phyloP scores from a whole-genome alignment of 352 stramenopile species.

The Blastocystis sp. region DNA sequence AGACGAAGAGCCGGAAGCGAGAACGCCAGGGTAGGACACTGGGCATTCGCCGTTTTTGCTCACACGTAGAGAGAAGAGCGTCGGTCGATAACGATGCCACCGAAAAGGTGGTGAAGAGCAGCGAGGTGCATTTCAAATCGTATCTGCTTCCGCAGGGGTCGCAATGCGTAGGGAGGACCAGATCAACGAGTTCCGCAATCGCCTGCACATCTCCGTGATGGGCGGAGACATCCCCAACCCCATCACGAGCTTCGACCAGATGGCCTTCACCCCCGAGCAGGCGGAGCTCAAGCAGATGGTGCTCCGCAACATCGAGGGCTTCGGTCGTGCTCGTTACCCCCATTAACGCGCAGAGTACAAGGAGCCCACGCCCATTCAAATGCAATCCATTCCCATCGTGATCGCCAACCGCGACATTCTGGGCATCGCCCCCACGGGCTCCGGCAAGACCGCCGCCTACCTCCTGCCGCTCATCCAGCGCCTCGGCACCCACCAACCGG shows the following conservation, averaged over 20 bases:
- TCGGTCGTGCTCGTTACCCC: slow-evolving; percentile 48
- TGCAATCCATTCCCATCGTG: slow-evolving; percentile 88
- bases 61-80: slow-evolving; percentile 18
- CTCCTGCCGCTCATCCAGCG: slow-evolving; percentile 87
- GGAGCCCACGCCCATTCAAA: slow-evolving; percentile 97
- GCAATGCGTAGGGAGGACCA: slow-evolving; percentile 26
- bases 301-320: slow-evolving; percentile 60
- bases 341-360: slow-evolving; percentile 81
- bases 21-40: slow-evolving; percentile 36
- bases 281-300: slow-evolving; percentile 4
- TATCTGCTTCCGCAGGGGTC: not conserved
- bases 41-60: not conserved
- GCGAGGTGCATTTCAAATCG: not conserved
- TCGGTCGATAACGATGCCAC: slow-evolving; percentile 4
- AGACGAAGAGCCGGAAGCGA: slow-evolving; percentile 4
- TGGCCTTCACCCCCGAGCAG: slow-evolving; percentile 66
- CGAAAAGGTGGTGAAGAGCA: not conserved
- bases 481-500: slow-evolving; percentile 74
- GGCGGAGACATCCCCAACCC: slow-evolving; percentile 65
- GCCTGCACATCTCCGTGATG: slow-evolving; percentile 61
- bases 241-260: slow-evolving; percentile 69
- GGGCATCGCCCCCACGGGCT: slow-evolving; percentile 90
- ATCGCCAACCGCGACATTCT: slow-evolving; percentile 87
- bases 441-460: slow-evolving; percentile 93
- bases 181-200: slow-evolving; percentile 53